Base-by-base conservation (phyloP, 768 basidiomycete genomes). In the Lyophyllum shimeji region DNA sequence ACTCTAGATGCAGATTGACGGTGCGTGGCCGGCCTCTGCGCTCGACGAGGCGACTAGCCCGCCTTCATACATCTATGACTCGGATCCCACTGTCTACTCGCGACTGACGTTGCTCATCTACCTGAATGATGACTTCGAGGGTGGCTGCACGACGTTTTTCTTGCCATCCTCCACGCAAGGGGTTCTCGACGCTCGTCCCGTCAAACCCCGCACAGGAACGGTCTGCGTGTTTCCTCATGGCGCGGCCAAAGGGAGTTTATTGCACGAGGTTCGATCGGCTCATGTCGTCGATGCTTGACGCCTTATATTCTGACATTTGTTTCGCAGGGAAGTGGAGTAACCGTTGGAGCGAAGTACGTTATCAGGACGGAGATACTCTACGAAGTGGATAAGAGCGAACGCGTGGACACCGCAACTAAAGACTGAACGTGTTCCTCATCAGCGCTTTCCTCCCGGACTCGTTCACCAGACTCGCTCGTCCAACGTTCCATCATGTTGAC, bases 91-190 rank as follows among this genome's bases (percentile, higher is more conserved):
- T 1, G 69, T 80, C 2, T 80, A 76, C 67, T 80, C 78, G 3
- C 72, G 78, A 17, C 72, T 78, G 37, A 81, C 78, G 5, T 67
- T 80, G 49, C 72, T 82, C 52, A 77, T 83, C 50, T 83, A 80
- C 62, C 72, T 80, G 44, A 78, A 78, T 64, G 76, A 78, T 50
- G 73, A 74, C 60, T 80, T 83, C 53, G 67, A 69, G 34, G 71
- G 71, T 27, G 82, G 82, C 12, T 74, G 74, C 56, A 83, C 82
- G 5, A 83, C 82, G 2, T 83, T 82, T 67, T 83, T 82, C 69
- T 64, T 82, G 6, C 82, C 80, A 1, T 77, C 77, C 0, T 60
- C 70, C 0, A 62, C 65, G 0, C 70, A 70, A 12, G 79, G 78
- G 15, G 66, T 76, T 8, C 71, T 83, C 42, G 74, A 81, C 52